Percentiles rank a stretch among this genome's conserved stretches.
phyloP scores from a whole-genome alignment of 352 stramenopile genomes.

The Pythium catenulatum region DNA sequence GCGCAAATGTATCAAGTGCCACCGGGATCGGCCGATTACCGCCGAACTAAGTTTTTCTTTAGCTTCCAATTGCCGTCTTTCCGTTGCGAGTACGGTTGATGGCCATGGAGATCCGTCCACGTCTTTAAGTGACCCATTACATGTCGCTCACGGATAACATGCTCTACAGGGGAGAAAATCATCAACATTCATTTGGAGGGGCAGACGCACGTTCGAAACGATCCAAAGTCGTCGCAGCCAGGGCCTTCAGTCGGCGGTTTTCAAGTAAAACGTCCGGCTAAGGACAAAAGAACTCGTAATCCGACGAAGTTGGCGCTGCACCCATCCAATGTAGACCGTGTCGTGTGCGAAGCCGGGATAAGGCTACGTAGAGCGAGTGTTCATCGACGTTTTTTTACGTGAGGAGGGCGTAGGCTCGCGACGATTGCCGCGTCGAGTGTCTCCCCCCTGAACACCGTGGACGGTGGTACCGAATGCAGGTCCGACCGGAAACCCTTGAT shows the following conservation, averaged over 20 bases:
- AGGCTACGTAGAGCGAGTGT: constrained; percentile 47
- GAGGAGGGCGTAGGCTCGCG: constrained; percentile 36
- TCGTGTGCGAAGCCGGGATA: constrained; percentile 35
- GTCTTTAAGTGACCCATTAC: too few species aligned
- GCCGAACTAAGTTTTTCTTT: too few species aligned
- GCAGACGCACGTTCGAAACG: too few species aligned
- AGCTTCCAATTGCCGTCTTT: too few species aligned
- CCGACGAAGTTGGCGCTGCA: background rate
- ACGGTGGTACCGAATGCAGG: constrained; percentile 56
- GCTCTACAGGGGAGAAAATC: too few species aligned
- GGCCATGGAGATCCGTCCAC: too few species aligned
- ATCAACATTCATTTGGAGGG: too few species aligned
- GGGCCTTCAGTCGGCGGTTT: background rate
- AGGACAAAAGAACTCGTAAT: background rate
- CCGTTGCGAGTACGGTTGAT: too few species aligned
- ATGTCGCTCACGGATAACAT: too few species aligned
- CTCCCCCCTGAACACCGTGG: constrained; percentile 49
- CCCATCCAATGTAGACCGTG: constrained; percentile 36
- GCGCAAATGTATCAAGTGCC: too few species aligned
- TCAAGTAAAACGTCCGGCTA: background rate
- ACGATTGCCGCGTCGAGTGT: constrained; percentile 29
- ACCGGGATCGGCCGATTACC: too few species aligned
- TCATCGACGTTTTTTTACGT: background rate
- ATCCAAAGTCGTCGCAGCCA: too few species aligned
- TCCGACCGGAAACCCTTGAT: constrained; percentile 59